Evolutionary conservation across 139 green algal species (phyloP), one percentile per base, ranked within the genome.

Genomic region (Chlamydomonas asymmetrica): DNA sequence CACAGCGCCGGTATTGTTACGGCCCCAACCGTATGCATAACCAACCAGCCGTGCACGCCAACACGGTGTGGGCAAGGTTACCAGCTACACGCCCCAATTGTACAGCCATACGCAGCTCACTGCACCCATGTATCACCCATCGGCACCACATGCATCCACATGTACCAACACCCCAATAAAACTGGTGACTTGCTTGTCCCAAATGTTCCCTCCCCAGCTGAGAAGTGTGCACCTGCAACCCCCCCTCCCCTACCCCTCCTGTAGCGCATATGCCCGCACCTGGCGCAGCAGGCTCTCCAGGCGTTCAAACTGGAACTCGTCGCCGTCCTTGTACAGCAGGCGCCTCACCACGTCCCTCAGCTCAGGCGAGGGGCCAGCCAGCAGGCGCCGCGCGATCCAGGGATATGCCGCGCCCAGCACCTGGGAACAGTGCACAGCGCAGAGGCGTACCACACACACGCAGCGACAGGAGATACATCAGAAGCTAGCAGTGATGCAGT

Each of bases 381-480:
- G 87, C 43, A 97, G 88, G 9, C 92, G 88, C 22, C 93, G 76
- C 2, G 90, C 87, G 16, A 97, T 80, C 90, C 93, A 97, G 16
- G 93, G 93, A 72, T 97, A 97, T 9, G 93, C 92, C 2, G 91
- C 82, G 2, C 77, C 85, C 34, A 97, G 78, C 27, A 97, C 88
- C 86, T 91, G 78, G 37, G 61, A 23, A 67, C 2, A 34, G 31
- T 8, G 31, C 31, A 65, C 4, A 27, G 31, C 9, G 59, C 25
- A 22, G 27, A 37, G 4, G 54, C n/a, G n/a, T n/a, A n/a, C n/a
- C n/a, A n/a, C n/a, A n/a, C n/a, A n/a, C n/a, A n/a, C n/a, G n/a
- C n/a, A n/a, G n/a, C n/a, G n/a, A n/a, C n/a, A n/a, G n/a, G n/a
- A n/a, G n/a, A n/a, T n/a, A n/a, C n/a, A n/a, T n/a, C n/a, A n/a